Percentiles rank a stretch among this genome's conserved stretches.
These are phyloP conservation scores for Vachellia pachyceras DNA, from an alignment of 306 rosid genomes.

Conservation along the genomic window DNA sequence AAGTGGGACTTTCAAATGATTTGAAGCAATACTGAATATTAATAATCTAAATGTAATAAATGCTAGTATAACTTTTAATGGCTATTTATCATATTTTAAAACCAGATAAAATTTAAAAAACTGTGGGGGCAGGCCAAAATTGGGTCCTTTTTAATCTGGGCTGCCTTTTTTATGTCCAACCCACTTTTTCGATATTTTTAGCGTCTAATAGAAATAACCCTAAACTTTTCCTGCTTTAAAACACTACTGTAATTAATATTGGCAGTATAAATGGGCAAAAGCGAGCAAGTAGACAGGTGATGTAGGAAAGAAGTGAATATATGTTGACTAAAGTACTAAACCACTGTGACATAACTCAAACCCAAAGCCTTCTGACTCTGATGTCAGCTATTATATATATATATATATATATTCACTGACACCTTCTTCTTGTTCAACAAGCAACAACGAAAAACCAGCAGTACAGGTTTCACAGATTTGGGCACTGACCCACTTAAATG, in stretches of 20 bases:
- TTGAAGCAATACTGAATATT: too few species aligned
- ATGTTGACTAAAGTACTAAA: background rate
- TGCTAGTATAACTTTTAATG: too few species aligned
- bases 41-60: too few species aligned
- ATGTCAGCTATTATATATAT: background rate
- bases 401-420: conserved; percentile 1
- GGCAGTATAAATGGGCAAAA: background rate
- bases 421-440: conserved; percentile 7
- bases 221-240: background rate
- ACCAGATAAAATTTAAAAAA: too few species aligned
- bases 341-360: conserved; percentile 6
- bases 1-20: too few species aligned
- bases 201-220: background rate
- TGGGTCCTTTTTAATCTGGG: background rate
- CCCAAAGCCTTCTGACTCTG: background rate
- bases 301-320: background rate
- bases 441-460: background rate
- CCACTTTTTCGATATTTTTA: background rate
- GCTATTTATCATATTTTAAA: too few species aligned
- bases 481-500: background rate
- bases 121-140: too few species aligned
- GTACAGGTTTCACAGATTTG: conserved; percentile 12
- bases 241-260: background rate
- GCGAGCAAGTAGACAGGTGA: background rate
- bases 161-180: background rate